Evolutionary conservation across 202 grass and related monocot genomes (phyloP).

Genomic region (Bolboschoenoplectus hybrid): DNA sequence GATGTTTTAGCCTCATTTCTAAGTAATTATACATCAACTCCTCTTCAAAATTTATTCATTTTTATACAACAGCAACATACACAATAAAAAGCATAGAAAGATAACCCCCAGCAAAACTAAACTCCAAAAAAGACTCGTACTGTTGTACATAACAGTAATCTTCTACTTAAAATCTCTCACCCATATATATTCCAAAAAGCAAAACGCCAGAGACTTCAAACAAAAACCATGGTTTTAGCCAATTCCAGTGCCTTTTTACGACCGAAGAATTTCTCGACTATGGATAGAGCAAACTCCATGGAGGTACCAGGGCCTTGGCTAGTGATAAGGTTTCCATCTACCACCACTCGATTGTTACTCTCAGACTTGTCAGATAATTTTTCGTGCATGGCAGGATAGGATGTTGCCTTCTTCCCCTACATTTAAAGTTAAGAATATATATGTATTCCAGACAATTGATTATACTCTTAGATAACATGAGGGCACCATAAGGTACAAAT

Average conservation of each 20-base stretch:
- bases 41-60: not conserved
- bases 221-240: slow-evolving; percentile 72
- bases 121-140: not conserved
- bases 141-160: not conserved
- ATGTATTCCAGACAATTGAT: not conserved
- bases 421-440: not conserved
- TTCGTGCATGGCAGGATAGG: slow-evolving; percentile 70
- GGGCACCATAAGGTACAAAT: not conserved
- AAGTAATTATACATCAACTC: not conserved
- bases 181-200: not conserved
- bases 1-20: not conserved
- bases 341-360: slow-evolving; percentile 67
- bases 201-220: slow-evolving; percentile 13
- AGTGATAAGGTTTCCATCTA: slow-evolving; percentile 92
- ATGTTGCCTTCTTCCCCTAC: slow-evolving; percentile 91
- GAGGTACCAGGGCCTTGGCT: slow-evolving; percentile 92
- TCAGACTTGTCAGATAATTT: slow-evolving; percentile 77
- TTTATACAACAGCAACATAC: not conserved
- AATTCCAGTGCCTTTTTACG: slow-evolving; percentile 60
- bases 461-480: not conserved
- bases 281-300: slow-evolving; percentile 76
- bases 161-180: not conserved
- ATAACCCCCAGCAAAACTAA: not conserved
- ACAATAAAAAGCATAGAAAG: not conserved
- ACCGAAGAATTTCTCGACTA: slow-evolving; percentile 86